Evolutionary conservation across 2,329 filamentous ascomycete genomes (phyloP).

Genomic region (Ilyonectria mors-panacis): DNA sequence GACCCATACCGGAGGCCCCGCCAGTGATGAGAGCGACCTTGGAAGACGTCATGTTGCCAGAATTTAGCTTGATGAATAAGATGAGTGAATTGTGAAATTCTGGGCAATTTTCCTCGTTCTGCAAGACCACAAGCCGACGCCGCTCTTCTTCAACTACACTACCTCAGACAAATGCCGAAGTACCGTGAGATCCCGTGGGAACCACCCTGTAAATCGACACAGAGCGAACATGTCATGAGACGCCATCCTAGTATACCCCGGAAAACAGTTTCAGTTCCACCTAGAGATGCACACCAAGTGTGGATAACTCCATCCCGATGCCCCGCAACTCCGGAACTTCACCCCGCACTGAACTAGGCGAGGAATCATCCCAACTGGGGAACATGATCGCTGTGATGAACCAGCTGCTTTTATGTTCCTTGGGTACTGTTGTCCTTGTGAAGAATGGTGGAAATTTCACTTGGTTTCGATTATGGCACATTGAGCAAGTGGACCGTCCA

Average conservation of each 20-base stretch:
- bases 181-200: conserved; percentile 2
- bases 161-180: not conserved
- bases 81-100: not conserved
- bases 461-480: too few relatives aligned
- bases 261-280: conserved; percentile 21
- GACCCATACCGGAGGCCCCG: conserved; percentile 24
- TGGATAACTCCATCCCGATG: conserved; percentile 21
- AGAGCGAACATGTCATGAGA: too few relatives aligned
- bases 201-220: not conserved
- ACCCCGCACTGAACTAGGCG: conserved; percentile 11
- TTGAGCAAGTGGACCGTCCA: too few relatives aligned
- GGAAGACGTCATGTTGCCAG: conserved; percentile 1
- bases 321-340: conserved; percentile 18
- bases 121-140: not conserved
- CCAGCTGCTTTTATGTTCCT: not conserved
- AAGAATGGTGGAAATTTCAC: not conserved
- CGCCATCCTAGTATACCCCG: not conserved
- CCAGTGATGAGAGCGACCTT: conserved; percentile 24
- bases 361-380: not conserved
- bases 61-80: too few relatives aligned
- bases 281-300: not conserved
- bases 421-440: not conserved
- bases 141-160: conserved; percentile 1
- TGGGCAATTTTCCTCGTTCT: not conserved
- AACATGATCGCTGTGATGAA: not conserved